A percentile compares a stretch with the other conserved stretches of the same genome.
These are phyloP conservation scores for Agapanthus africanus DNA, from an alignment of 106 monocot species.

Conservation along the genomic window DNA sequence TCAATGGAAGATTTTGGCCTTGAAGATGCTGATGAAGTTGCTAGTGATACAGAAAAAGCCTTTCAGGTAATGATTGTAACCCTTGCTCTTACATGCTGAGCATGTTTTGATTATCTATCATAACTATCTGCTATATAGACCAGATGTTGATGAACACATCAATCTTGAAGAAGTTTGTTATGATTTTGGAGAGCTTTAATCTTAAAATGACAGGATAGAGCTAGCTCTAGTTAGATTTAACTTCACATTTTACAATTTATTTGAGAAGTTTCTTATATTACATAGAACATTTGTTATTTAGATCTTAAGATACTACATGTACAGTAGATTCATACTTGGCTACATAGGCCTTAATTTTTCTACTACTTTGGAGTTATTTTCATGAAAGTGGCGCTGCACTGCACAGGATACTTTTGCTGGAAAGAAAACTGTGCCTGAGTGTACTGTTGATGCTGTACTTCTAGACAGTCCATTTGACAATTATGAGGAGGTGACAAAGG, in stretches of 20 bases:
- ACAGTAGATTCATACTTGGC: not conserved
- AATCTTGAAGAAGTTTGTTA: not conserved
- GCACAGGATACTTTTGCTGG: conserved; percentile 26
- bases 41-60: conserved; percentile 30
- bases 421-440: conserved; percentile 12
- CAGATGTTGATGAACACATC: not conserved
- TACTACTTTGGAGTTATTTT: not conserved
- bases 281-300: conserved; percentile 2
- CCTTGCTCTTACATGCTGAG: not conserved
- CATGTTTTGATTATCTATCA: not conserved
- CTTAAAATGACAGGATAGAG: not conserved
- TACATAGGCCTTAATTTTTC: not conserved
- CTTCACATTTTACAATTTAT: not conserved
- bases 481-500: conserved; percentile 54
- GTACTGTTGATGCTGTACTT: conserved; percentile 8
- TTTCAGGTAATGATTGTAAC: conserved; percentile 26
- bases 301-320: not conserved
- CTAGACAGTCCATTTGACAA: conserved; percentile 17
- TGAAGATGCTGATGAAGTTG: conserved; percentile 38
- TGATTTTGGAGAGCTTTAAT: not conserved
- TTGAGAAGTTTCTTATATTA: not conserved
- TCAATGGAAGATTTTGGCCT: conserved; percentile 71
- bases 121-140: no score
- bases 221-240: not conserved
- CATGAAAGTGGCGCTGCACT: not conserved